Evolutionary conservation across 1,139 yeast species (phyloP), one percentile per base, ranked within the genome.

Genomic region (Pneumocystis murina): DNA sequence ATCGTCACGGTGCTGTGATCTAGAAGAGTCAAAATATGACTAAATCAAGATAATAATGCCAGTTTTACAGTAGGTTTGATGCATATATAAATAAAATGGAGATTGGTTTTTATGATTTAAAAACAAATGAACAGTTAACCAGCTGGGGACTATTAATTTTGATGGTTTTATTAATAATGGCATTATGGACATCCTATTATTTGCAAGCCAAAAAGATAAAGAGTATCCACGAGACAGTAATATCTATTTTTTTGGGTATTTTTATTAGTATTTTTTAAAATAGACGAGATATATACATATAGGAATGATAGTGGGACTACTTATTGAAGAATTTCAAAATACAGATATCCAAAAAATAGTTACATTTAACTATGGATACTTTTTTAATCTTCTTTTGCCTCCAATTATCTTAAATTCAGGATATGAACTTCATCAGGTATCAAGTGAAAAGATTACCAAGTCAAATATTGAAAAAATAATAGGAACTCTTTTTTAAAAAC

Each of bases 341-440:
- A 97, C 90, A 73, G 90, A 89, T 73, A 94, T 94, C 69, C 98
- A 94, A 76, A 95, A 91, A 71, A 91, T 96, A 8, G 97, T 94
- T 63, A 90, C 95, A 66, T 94, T 94, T 79, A 91, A 92, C 70
- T 87, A 95, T 60, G 83, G 94, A 41, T 92, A 92, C 74, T 94
- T 94, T 75, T 94, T 94, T 80, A 94, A 94, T 72, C 84, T 94
- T 61, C 77, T 94, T 66, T 80, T 94, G 68, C 99, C 99, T 1
- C 99, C 99, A 0, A 94, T 94, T 73, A 94, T 94, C 69, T 78
- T 94, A 68, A 94, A 92, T 72, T 89, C 96, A 4, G 99, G 99
- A 10, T 94, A 92, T 73, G 97, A 94, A 74, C 78, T 94, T 68
- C 95, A 92, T 73, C 98, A 92, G 75, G 68, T 66, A 43, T n/a